These are phyloP conservation scores for Cucurbita pepo DNA, from an alignment of 306 rosid genomes.

Conservation along the genomic window DNA sequence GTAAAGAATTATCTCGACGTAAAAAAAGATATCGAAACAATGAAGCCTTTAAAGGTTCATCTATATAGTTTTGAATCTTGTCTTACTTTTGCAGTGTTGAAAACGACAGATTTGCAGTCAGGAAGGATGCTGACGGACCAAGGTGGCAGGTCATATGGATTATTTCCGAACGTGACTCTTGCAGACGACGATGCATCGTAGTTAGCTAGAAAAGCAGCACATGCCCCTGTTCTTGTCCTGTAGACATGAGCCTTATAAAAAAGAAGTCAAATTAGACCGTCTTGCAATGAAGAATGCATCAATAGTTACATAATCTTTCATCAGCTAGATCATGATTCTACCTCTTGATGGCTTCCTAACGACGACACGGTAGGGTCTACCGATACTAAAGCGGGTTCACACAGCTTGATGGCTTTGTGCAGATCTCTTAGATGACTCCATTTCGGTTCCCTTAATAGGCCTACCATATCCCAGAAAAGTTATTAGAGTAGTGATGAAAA, in stretches of 20 bases:
- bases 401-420: slow-evolving; percentile 67
- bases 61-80: background rate
- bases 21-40: too few relatives aligned
- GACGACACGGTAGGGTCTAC: slow-evolving; percentile 48
- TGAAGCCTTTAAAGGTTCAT: too few relatives aligned
- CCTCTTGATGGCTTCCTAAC: slow-evolving; percentile 69
- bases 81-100: slow-evolving; percentile 78
- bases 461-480: slow-evolving; percentile 20
- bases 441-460: slow-evolving; percentile 69
- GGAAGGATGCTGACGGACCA: slow-evolving; percentile 95
- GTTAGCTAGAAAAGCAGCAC: slow-evolving; percentile 83
- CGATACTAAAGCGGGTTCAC: slow-evolving; percentile 57
- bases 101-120: slow-evolving; percentile 70
- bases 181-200: slow-evolving; percentile 35
- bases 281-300: background rate
- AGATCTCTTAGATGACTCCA: slow-evolving; percentile 86
- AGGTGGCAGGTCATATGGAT: slow-evolving; percentile 59
- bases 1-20: background rate
- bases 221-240: slow-evolving; percentile 34
- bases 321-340: slow-evolving; percentile 7
- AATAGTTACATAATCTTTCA: background rate
- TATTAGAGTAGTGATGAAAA: background rate
- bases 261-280: background rate
- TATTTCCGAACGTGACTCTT: slow-evolving; percentile 45
- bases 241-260: slow-evolving; percentile 51